Evolutionary conservation across 371 early-diverging fungal species (phyloP).

Genomic region (Mucor indicus): DNA sequence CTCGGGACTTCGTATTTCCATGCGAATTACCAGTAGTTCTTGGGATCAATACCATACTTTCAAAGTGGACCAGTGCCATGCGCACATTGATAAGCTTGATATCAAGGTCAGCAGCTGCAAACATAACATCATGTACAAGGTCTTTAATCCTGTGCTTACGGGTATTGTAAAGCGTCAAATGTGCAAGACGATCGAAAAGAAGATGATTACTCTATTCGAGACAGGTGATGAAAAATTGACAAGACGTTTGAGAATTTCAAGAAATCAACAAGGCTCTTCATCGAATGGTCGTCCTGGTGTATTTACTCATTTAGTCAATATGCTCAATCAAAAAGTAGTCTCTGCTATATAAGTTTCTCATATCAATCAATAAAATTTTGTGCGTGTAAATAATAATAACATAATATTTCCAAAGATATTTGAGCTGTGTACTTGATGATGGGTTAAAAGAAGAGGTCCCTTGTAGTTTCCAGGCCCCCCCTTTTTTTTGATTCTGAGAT

Average conservation of each 20-base stretch:
- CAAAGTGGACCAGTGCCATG: slow-evolving; percentile 30
- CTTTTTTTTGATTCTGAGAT: no score
- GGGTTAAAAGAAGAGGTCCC: no score
- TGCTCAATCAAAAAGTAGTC: slow-evolving; percentile 15
- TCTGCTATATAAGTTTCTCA: no score
- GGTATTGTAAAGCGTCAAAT: slow-evolving; percentile 46
- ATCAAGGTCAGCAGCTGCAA: slow-evolving; percentile 46
- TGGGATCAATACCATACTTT: slow-evolving; percentile 24
- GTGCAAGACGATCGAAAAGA: slow-evolving; percentile 42
- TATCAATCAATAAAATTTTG: no score
- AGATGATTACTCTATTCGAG: slow-evolving; percentile 31
- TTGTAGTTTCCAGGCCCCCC: no score
- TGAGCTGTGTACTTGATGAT: no score
- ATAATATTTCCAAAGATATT: no score
- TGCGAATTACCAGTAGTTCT: slow-evolving; percentile 34
- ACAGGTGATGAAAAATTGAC: slow-evolving; percentile 40
- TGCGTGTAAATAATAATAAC: no score
- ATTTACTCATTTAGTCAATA: slow-evolving; percentile 15
- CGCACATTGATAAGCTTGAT: slow-evolving; percentile 46
- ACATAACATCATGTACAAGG: slow-evolving; percentile 40
- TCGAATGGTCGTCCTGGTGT: slow-evolving; percentile 43
- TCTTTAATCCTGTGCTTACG: slow-evolving; percentile 48
- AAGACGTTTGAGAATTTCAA: slow-evolving; percentile 6
- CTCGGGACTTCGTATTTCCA: slow-evolving; percentile 38
- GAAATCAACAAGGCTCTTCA: slow-evolving; percentile 57